Evolutionary conservation across 805 yeast species (phyloP).

Genomic region (Metschnikowia proteae): DNA sequence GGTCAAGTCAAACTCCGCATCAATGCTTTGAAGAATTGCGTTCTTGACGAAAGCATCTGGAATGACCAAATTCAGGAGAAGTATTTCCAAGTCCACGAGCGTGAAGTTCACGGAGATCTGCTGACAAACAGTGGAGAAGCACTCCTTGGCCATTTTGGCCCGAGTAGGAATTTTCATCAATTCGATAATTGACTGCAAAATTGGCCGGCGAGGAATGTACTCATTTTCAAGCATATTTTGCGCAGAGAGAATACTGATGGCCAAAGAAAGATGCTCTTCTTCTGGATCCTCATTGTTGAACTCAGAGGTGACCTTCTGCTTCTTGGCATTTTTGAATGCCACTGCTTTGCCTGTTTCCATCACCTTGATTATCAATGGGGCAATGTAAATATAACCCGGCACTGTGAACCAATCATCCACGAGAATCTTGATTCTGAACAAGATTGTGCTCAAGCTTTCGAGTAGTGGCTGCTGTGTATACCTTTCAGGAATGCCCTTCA

Average conservation of each 20-base stretch:
- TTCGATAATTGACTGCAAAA: slow-evolving; percentile 58
- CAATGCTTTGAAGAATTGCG: slow-evolving; percentile 77
- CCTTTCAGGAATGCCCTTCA: slow-evolving; percentile 43
- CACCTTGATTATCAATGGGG: slow-evolving; percentile 71
- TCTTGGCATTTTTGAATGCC: slow-evolving; percentile 51
- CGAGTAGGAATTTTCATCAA: slow-evolving; percentile 72
- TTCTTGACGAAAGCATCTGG: slow-evolving; percentile 70
- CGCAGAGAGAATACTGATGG: slow-evolving; percentile 67
- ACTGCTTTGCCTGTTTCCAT: slow-evolving; percentile 61
- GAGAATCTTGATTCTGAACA: slow-evolving; percentile 71
- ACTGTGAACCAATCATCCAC: slow-evolving; percentile 70
- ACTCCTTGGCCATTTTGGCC: slow-evolving; percentile 79
- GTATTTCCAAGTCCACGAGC: slow-evolving; percentile 51
- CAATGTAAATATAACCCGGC: slow-evolving; percentile 62
- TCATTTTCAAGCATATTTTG: slow-evolving; percentile 65
- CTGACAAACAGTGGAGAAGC: slow-evolving; percentile 73
- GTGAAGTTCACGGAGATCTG: slow-evolving; percentile 63
- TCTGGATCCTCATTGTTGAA: slow-evolving; percentile 80
- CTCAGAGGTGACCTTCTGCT: slow-evolving; percentile 53
- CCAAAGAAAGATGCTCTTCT: slow-evolving; percentile 78
- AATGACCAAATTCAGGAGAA: slow-evolving; percentile 54
- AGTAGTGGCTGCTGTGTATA: slow-evolving; percentile 49
- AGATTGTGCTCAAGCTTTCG: slow-evolving; percentile 57
- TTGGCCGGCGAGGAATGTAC: slow-evolving; percentile 63
- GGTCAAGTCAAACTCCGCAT: slow-evolving; percentile 71